Evolutionary conservation across 2,329 filamentous ascomycete species (phyloP).

Genomic region (Seiridium cupressi): DNA sequence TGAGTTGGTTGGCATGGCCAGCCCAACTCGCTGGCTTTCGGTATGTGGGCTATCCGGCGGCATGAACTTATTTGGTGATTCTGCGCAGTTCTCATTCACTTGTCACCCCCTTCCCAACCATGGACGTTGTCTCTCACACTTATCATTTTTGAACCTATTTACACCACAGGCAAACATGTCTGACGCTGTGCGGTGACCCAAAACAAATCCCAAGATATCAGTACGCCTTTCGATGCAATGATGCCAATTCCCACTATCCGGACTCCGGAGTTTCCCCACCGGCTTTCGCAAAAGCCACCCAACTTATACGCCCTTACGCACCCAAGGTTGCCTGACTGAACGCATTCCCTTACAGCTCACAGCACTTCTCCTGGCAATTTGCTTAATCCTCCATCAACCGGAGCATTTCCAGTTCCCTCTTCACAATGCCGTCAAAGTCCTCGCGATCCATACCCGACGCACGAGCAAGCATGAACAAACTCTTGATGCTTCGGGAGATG

Average conservation of each 20-base stretch:
- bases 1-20: no score
- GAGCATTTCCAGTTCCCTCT: conserved; percentile 69
- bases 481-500: conserved; percentile 74
- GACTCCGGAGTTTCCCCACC: background rate
- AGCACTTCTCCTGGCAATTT: background rate
- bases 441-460: conserved; percentile 70
- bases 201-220: background rate
- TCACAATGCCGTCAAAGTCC: conserved; percentile 73
- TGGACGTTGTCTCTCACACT: no score
- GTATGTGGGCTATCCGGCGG: no score
- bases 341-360: background rate
- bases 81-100: no score
- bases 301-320: background rate
- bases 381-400: conserved; percentile 60
- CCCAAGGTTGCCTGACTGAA: background rate
- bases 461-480: conserved; percentile 68
- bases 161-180: no score
- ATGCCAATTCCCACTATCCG: background rate
- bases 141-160: no score
- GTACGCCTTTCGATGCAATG: background rate
- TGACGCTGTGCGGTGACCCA: background rate
- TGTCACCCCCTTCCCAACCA: no score
- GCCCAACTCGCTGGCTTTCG: no score
- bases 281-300: background rate
- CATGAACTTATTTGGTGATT: no score